These are phyloP conservation scores for Cryptosporidium sp. DNA, from an alignment of 169 alveolate species.

Conservation along the genomic window DNA sequence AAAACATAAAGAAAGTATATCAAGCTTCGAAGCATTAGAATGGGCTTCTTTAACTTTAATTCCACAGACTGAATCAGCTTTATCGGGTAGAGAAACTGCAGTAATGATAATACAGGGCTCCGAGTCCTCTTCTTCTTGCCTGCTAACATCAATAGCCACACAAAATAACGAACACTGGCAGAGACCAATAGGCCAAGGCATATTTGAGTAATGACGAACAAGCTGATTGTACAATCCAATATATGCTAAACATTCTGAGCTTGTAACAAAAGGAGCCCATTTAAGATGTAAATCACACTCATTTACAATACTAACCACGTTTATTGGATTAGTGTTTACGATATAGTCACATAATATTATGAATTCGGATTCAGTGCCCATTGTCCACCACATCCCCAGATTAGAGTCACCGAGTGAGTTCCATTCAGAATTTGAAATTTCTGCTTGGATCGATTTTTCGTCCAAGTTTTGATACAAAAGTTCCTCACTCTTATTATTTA, in stretches of 20 bases:
- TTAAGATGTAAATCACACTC: conserved; percentile 64
- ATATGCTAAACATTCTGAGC: conserved; percentile 69
- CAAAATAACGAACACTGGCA: conserved; percentile 71
- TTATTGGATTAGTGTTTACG: conserved; percentile 49
- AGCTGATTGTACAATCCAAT: conserved; percentile 62
- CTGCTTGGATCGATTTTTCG: background rate
- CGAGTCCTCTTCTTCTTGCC: conserved; percentile 1
- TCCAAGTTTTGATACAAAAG: background rate
- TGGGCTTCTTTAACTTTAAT: conserved; percentile 57
- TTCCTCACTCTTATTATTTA: background rate
- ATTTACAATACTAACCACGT: conserved; percentile 64
- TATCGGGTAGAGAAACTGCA: conserved; percentile 70
- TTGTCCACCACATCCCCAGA: conserved; percentile 75
- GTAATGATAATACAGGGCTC: conserved; percentile 65
- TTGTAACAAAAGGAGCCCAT: conserved; percentile 73
- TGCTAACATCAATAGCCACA: conserved; percentile 60
- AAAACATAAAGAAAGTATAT: conserved; percentile 61
- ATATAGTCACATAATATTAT: conserved; percentile 41
- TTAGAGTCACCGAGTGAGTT: conserved; percentile 60
- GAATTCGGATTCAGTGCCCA: conserved; percentile 58
- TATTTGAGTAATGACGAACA: conserved; percentile 59
- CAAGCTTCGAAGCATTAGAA: conserved; percentile 50
- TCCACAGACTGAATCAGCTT: conserved; percentile 72
- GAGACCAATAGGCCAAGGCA: conserved; percentile 75
- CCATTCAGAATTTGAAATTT: conserved; percentile 29